Evolutionary conservation across 2,329 filamentous ascomycete species (phyloP), one percentile per base, ranked within the genome.

Genomic region (Anthostomella pinea): DNA sequence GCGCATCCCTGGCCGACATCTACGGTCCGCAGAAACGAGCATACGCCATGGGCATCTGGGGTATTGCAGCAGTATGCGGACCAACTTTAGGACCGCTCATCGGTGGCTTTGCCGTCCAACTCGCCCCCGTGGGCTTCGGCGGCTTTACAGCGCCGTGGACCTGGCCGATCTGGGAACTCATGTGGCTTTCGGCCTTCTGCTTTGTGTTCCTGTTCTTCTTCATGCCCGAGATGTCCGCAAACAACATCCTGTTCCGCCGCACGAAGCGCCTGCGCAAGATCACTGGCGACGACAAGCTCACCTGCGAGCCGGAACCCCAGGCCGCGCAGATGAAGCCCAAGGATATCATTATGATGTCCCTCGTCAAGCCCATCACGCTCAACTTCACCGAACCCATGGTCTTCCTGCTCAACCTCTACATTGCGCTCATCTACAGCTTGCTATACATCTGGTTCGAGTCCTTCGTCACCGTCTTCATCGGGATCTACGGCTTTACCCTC

Each of bases 271-370:
- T 81, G 6, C 63, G 77, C 18, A 45, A 46, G 23, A 18, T 46
- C 1, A 53, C 53, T 1, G 55, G 56, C 0, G 45, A 58, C 25
- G 26, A 41, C 13, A 39, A 46, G 18, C 64, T 85, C 19, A 61
- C 72, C 30, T 65, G 80, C 35, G 76, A 83, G 62, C 77, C 77
- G 3, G 56, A 58, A 69, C 68, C 51, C 53, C 72, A 25, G 68
- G 69, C 11, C 63, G 69, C 25, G 13, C 59, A 70, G 38, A 65
- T 73, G 38, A 67, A 59, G 2, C 36, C 65, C 28, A 62, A 61
- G 21, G 69, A 73, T 25, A 39, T 42, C 19, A 33, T 43, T 33
- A 81, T 83, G 73, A 75, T 76, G 42, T 59, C 43, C 3, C 43
- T 56, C 9, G 34, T 30, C 11, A 43, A 46, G n/a, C 45, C 53